Conservation (phyloP, 2,329 filamentous ascomycete genomes). For the Lasiodiplodia theobromae region DNA sequence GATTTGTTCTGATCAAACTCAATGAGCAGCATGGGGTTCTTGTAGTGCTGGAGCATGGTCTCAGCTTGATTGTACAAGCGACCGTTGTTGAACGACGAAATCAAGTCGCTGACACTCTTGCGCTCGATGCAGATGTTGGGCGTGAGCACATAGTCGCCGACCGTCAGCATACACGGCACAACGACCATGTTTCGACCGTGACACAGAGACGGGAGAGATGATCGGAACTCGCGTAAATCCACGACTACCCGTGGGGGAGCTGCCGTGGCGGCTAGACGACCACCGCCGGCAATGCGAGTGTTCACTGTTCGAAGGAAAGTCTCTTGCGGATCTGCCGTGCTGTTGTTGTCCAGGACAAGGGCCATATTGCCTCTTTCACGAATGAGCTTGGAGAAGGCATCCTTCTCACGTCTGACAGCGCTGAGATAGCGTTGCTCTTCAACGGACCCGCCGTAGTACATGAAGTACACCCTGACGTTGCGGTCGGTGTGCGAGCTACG, state of each 20-base stretch:
- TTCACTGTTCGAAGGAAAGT: slow-evolving; percentile 94
- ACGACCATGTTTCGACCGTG: slow-evolving; percentile 89
- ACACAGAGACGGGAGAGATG: slow-evolving; percentile 86
- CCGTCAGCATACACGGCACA: slow-evolving; percentile 93
- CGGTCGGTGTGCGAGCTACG: slow-evolving; percentile 90
- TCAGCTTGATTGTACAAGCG: slow-evolving; percentile 91
- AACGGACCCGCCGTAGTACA: slow-evolving; percentile 94
- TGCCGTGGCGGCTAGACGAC: slow-evolving; percentile 81
- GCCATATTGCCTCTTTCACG: slow-evolving; percentile 95
- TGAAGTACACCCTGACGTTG: slow-evolving; percentile 91
- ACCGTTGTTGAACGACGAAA: slow-evolving; percentile 89
- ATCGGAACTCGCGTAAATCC: slow-evolving; percentile 95
- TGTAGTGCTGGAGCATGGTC: slow-evolving; percentile 94
- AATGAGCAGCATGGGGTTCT: slow-evolving; percentile 87
- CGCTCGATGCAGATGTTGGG: slow-evolving; percentile 92
- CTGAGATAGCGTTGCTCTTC: slow-evolving; percentile 95
- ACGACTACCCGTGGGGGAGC: slow-evolving; percentile 90
- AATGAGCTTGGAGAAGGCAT: slow-evolving; percentile 93
- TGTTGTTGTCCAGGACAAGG: slow-evolving; percentile 76
- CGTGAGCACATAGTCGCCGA: slow-evolving; percentile 94
- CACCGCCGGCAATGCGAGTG: slow-evolving; percentile 93
- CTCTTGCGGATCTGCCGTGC: slow-evolving; percentile 83
- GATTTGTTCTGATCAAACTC: slow-evolving; percentile 98
- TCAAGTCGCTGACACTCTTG: slow-evolving; percentile 90
- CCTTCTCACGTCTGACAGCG: slow-evolving; percentile 90